Evolutionary conservation across 78 protist species (phyloP), one percentile per base, ranked within the genome.

Genomic region (Dictyostelium firmibasis): DNA sequence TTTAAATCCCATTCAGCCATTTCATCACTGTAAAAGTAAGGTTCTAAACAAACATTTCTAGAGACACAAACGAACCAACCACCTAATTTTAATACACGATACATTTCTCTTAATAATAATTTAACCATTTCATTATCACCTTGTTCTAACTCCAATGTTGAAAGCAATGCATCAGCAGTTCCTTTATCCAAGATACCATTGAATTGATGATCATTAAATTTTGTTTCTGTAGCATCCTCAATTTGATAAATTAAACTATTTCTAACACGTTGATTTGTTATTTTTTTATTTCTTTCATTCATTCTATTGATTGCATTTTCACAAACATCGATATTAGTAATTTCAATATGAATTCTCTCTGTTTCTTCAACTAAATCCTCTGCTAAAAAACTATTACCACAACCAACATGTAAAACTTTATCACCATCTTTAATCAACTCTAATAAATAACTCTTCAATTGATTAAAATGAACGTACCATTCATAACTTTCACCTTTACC

Each of bases 81-180:
- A 29, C 74, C 74, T 0, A 67, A 44, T 47, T 81, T 81, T 41
- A 89, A 57, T 0, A 89, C 41, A 14, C 94, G 35, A 27, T 89
- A 69, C 94, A 89, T 81, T 47, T 89, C 94, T 5, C 57, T 6
- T 14, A 89, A 36, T 23, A 89, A 38, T 62, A n/a, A 79, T 60
- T 69, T 78, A 8, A 89, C 94, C 87, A 89, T 89, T 69, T 89
- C 79, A 33, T 89, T 89, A 9, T 78, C 85, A 16, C 94, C 94
- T 18, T 27, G 31, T 23, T 89, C 94, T 2, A 89, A n/a, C 1
- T 89, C 94, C 25, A 89, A 44, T 33, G 94, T 89, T 18, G 87
- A 81, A 8, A 89, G 72, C 10, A 78, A 47, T 2, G 94, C 94
- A 47, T 89, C 94, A 0, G 67, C 33, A 13, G 94, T 89, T 13